Conservation (phyloP, 129 eudicot genomes). For the Centrapalus pauciflorus region DNA sequence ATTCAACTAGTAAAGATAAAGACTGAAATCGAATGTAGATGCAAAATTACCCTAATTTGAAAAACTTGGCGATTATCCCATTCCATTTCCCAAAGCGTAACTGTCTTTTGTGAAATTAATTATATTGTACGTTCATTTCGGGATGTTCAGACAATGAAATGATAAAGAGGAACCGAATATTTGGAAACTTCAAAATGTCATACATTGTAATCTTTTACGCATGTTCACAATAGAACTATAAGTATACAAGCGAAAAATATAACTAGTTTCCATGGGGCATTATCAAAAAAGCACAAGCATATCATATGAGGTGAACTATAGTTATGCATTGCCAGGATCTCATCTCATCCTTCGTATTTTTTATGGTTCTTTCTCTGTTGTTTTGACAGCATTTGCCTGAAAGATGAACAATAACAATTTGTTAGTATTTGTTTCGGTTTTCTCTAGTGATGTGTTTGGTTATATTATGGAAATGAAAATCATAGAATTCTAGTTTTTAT, state of each 20-base stretch:
- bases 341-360: slow-evolving; percentile 1
- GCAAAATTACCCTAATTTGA: too few species aligned
- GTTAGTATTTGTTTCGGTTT: background rate
- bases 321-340: background rate
- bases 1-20: too few species aligned
- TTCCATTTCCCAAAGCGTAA: background rate
- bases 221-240: slow-evolving; percentile 10
- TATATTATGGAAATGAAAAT: too few species aligned
- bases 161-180: slow-evolving; percentile 2
- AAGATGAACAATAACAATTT: background rate
- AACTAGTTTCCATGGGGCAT: slow-evolving; percentile 15
- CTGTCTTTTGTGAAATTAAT: background rate
- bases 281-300: slow-evolving; percentile 20
- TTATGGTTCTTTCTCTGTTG: slow-evolving; percentile 19
- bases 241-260: slow-evolving; percentile 28
- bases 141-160: background rate
- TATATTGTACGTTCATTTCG: too few species aligned
- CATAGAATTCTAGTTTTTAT: background rate
- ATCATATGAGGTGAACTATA: background rate
- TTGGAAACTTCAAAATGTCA: slow-evolving; percentile 18
- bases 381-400: slow-evolving; percentile 18
- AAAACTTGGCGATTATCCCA: too few species aligned
- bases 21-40: too few species aligned
- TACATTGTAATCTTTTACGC: slow-evolving; percentile 5
- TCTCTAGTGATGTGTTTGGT: background rate